These are phyloP conservation scores for Salix udensis DNA, from an alignment of 345 rosid species.

Conservation along the genomic window DNA sequence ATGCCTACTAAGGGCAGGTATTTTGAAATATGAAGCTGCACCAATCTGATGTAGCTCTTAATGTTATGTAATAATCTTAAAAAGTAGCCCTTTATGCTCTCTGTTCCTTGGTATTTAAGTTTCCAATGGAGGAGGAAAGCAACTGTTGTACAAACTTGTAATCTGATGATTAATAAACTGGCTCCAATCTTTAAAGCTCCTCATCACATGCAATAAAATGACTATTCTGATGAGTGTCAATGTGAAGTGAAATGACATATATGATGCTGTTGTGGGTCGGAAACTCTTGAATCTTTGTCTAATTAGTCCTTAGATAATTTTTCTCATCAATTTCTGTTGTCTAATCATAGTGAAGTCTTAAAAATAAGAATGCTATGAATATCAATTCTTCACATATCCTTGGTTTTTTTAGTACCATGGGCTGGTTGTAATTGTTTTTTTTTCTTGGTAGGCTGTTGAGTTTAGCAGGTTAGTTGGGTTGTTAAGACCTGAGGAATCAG, in stretches of 20 bases:
- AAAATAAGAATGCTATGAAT: not conserved
- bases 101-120: not conserved
- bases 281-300: not conserved
- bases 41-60: not conserved
- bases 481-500: slow-evolving; percentile 76
- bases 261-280: not conserved
- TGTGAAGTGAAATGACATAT: not conserved
- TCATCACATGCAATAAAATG: not conserved
- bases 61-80: not conserved
- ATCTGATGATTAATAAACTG: not conserved
- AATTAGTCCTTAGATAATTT: not conserved
- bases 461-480: slow-evolving; percentile 78
- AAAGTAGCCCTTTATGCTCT: not conserved
- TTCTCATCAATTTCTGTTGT: not conserved
- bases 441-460: slow-evolving; percentile 77
- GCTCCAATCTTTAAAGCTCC: not conserved
- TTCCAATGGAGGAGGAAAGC: not conserved
- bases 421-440: slow-evolving; percentile 15
- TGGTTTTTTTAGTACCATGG: not conserved
- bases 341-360: not conserved
- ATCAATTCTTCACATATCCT: not conserved
- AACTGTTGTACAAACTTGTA: not conserved
- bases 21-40: too few species aligned
- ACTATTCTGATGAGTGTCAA: not conserved
- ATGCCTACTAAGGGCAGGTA: not conserved